Evolutionary conservation across 768 basidiomycete species (phyloP).

Genomic region (Mycena galopus): DNA sequence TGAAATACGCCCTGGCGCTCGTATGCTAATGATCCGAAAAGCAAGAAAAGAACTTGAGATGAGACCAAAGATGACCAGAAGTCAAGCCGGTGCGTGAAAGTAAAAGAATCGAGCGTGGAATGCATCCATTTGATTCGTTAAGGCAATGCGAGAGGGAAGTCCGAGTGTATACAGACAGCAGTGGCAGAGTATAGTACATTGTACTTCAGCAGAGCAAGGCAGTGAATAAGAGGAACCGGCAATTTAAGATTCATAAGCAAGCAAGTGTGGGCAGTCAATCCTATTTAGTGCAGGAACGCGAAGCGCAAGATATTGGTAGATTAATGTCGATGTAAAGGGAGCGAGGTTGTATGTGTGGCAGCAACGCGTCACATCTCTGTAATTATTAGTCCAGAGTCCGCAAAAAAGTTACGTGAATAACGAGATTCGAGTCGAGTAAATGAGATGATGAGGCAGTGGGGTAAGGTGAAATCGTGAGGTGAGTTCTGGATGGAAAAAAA

Average conservation of each 20-base stretch:
- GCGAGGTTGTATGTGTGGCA: background rate
- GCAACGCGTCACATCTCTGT: background rate
- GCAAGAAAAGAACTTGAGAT: background rate
- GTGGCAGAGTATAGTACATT: background rate
- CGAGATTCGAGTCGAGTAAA: background rate
- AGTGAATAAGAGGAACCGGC: background rate
- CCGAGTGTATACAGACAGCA: background rate
- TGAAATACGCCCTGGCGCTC: too few species aligned
- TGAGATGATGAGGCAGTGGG: background rate
- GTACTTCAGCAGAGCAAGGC: background rate
- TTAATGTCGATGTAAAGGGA: background rate
- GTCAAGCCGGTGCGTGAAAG: too few species aligned
- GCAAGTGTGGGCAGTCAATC: background rate
- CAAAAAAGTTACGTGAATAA: conserved; percentile 1
- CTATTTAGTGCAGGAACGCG: background rate
- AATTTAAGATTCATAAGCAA: background rate
- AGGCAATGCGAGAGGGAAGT: background rate
- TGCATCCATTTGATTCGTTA: background rate
- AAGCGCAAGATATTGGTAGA: conserved; percentile 1
- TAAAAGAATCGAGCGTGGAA: background rate
- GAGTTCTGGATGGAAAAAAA: conserved; percentile 1
- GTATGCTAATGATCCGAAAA: background rate
- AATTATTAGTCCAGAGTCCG: conserved; percentile 3
- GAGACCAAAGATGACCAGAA: too few species aligned
- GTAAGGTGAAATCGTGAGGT: background rate